Conservation (phyloP, 306 rosid species). For the Coriaria nepalensis region DNA sequence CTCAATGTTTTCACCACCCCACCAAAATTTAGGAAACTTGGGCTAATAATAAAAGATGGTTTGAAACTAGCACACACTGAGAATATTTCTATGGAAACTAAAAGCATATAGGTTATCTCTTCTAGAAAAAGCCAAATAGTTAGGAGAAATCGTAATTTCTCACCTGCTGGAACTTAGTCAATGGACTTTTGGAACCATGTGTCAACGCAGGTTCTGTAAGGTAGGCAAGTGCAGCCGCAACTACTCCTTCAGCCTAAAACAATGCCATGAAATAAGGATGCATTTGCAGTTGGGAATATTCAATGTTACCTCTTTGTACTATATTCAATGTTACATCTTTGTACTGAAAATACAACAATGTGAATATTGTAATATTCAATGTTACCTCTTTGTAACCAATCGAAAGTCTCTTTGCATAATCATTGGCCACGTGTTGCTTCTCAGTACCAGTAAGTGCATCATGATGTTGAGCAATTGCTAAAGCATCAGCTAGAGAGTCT, state of each 20-base stretch:
- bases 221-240: slow-evolving; percentile 34
- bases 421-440: slow-evolving; percentile 93
- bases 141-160: no score
- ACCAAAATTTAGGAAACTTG: no score
- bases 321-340: no score
- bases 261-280: slow-evolving; percentile 2
- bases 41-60: no score
- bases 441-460: slow-evolving; percentile 83
- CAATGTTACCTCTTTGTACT: slow-evolving; percentile 44
- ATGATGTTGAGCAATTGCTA: slow-evolving; percentile 91
- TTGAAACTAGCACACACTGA: no score
- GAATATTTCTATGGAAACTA: no score
- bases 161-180: slow-evolving; percentile 45
- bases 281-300: no score
- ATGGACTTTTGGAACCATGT: no score
- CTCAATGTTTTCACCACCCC: no score
- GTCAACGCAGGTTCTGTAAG: slow-evolving; percentile 23
- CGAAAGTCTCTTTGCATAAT: slow-evolving; percentile 75
- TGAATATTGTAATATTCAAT: no score
- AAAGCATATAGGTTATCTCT: no score
- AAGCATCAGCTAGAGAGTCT: slow-evolving; percentile 81
- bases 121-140: no score
- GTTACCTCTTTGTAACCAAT: slow-evolving; percentile 45
- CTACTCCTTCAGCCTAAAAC: slow-evolving; percentile 35
- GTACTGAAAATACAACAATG: slow-evolving; percentile 9